Conservation (phyloP, 2,329 filamentous ascomycete species). For the Tolypocladium sp. region DNA sequence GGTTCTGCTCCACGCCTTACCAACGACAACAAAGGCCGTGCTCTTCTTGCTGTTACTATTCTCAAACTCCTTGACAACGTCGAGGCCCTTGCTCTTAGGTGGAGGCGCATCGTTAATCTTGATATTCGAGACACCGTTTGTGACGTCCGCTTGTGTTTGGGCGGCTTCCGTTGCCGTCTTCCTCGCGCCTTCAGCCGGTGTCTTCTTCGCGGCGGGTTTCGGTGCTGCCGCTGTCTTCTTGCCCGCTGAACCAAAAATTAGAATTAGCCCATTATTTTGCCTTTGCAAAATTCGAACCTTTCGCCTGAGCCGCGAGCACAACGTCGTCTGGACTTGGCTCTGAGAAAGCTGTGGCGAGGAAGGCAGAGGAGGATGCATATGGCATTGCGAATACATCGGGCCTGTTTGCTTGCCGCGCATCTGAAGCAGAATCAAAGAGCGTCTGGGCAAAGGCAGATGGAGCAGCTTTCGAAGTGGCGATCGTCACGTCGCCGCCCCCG, state of each 20-base stretch:
- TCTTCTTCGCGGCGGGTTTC: conserved; percentile 24
- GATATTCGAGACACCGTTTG: conserved; percentile 21
- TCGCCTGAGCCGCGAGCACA: conserved; percentile 77
- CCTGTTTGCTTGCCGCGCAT: conserved; percentile 14
- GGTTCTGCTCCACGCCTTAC: conserved; percentile 34
- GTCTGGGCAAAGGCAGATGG: conserved; percentile 51
- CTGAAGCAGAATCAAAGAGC: conserved; percentile 36
- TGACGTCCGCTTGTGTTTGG: conserved; percentile 12
- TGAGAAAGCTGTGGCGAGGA: conserved; percentile 58
- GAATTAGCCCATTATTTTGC: conserved; percentile 40
- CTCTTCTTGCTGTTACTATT: conserved; percentile 68
- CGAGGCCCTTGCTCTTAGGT: conserved; percentile 67
- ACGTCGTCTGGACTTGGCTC: conserved; percentile 87
- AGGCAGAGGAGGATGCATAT: conserved; percentile 39
- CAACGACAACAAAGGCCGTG: conserved; percentile 87
- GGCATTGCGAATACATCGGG: conserved; percentile 33
- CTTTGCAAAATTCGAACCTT: conserved; percentile 63
- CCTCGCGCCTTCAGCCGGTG: conserved; percentile 19
- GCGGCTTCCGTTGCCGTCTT: conserved; percentile 8
- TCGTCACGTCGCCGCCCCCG: conserved; percentile 4
- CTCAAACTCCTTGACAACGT: conserved; percentile 75
- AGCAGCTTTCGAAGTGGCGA: conserved; percentile 11
- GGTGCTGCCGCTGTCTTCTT: conserved; percentile 34
- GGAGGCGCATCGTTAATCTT: conserved; percentile 44
- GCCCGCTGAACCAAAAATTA: conserved; percentile 43